These are phyloP conservation scores for Chaetomiaceae sp. DNA, from an alignment of 2,329 filamentous ascomycete genomes.

Conservation along the genomic window DNA sequence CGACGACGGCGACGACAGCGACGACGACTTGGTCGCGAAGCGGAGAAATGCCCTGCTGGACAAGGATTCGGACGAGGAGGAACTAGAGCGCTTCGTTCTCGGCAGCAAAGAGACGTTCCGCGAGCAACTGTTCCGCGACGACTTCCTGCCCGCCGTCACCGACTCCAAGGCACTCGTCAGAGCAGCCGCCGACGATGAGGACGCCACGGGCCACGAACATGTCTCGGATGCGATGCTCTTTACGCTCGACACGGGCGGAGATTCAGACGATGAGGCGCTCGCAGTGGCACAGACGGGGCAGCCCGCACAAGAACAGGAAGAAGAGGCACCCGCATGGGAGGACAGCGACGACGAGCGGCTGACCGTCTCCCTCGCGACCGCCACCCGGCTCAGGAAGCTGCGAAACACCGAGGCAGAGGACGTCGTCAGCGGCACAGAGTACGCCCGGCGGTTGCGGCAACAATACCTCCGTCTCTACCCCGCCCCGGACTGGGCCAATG, in stretches of 20 bases:
- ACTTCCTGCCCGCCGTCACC: constrained; percentile 46
- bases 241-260: constrained; percentile 62
- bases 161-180: constrained; percentile 21
- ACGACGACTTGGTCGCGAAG: constrained; percentile 8
- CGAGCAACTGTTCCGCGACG: constrained; percentile 61
- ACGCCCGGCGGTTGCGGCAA: constrained; percentile 70
- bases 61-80: constrained; percentile 78
- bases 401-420: constrained; percentile 78
- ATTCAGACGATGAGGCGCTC: constrained; percentile 29
- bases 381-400: constrained; percentile 74
- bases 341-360: constrained; percentile 94
- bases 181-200: constrained; percentile 11
- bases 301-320: constrained; percentile 10
- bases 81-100: constrained; percentile 83
- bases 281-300: constrained; percentile 20
- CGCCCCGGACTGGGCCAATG: constrained; percentile 55
- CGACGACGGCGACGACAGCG: too few relatives aligned
- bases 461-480: constrained; percentile 64
- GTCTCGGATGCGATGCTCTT: constrained; percentile 79
- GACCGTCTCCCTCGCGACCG: constrained; percentile 72
- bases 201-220: constrained; percentile 27
- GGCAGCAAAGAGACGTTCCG: constrained; percentile 82
- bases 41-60: constrained; percentile 9
- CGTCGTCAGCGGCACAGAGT: constrained; percentile 79
- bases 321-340: constrained; percentile 67